A percentile compares a stretch with the other conserved stretches of the same genome.
These are phyloP conservation scores for Aegilops tauschii DNA, from an alignment of 176 grass and related monocot genomes.

Conservation along the genomic window DNA sequence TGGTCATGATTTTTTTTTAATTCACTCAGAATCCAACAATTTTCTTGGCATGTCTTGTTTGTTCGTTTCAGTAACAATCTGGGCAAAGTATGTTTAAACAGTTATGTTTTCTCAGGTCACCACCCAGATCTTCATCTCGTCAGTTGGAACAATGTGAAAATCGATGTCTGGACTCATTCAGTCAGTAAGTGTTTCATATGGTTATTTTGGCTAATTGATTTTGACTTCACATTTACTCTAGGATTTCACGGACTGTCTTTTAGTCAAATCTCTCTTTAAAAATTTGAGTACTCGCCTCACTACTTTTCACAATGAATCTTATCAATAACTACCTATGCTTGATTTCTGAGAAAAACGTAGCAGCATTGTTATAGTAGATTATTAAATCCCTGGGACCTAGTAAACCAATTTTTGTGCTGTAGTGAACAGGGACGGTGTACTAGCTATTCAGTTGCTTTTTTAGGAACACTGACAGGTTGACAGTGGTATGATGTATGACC, in stretches of 20 bases:
- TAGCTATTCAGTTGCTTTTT: neutral
- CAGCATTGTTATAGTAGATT: neutral
- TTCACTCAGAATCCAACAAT: neutral
- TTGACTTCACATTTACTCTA: neutral
- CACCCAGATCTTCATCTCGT: slow-evolving; percentile 98
- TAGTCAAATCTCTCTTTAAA: neutral
- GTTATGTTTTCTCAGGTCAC: slow-evolving; percentile 67
- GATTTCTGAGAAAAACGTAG: neutral
- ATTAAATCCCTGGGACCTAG: neutral
- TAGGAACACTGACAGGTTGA: neutral
- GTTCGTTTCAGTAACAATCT: neutral
- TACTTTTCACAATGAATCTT: neutral
- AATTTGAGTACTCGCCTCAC: neutral
- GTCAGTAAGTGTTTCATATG: slow-evolving; percentile 61
- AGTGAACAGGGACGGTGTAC: neutral
- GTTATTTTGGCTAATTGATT: slow-evolving; percentile 17
- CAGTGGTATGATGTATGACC: neutral
- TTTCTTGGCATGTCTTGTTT: neutral
- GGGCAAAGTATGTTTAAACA: slow-evolving; percentile 12
- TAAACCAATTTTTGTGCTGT: neutral
- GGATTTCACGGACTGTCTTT: neutral
- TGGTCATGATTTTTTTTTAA: neutral
- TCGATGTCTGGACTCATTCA: slow-evolving; percentile 96
- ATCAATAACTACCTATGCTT: neutral
- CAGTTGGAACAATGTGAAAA: slow-evolving; percentile 90